Base-by-base conservation (phyloP, 75 land plant genomes). In the Sequoia sempervirens region DNA sequence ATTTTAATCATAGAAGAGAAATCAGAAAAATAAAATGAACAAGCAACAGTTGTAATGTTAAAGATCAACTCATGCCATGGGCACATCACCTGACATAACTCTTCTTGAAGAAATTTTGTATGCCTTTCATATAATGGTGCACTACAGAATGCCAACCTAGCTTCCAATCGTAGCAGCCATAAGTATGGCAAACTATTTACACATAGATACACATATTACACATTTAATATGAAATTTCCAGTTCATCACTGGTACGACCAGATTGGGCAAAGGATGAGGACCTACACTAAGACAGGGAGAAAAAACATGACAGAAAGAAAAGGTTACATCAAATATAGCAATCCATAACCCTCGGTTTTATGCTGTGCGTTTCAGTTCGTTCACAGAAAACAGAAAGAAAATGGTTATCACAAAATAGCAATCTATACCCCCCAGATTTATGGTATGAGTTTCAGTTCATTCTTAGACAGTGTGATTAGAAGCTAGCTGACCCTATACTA, bases 141-240 rank as follows among this genome's bases (percentile, higher is more conserved):
- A 70, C 73, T 70, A 30, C 32, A 30, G 36, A 70, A 70, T 70
- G 4, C 13, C 73, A 70, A 2, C 36, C 36, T 70, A 70, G 15
- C 73, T 70, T 70, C 47, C n/a, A 47, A 38, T 78, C 50, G 26
- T 78, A 43, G 47, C 46, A 45, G 47, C 30, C n/a, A 43, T 78
- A 1, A 45, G 28, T 28, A 78, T 45, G 28, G 45, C 45, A 10
- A n/a, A 45, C 80, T 40, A 40, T 40, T 61, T 61, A 38, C 41
- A 75, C 78, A 75, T 38, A 23, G 43, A 78, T 78, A 26, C 46
- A 43, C 80, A 78, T 78, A 78, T 43, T 12, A 78, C 41, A 45
- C 45, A 43, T 23, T 43, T 10, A 30, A 30, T 30, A 70, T 70
- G 32, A 30, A 70, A 5, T 10, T 45, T 47, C 47, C 50, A 43